Percentiles rank a stretch among this genome's conserved stretches.
Evolutionary conservation across 371 early-diverging fungal species (phyloP).

Genomic region (Lichtheimia ornata): DNA sequence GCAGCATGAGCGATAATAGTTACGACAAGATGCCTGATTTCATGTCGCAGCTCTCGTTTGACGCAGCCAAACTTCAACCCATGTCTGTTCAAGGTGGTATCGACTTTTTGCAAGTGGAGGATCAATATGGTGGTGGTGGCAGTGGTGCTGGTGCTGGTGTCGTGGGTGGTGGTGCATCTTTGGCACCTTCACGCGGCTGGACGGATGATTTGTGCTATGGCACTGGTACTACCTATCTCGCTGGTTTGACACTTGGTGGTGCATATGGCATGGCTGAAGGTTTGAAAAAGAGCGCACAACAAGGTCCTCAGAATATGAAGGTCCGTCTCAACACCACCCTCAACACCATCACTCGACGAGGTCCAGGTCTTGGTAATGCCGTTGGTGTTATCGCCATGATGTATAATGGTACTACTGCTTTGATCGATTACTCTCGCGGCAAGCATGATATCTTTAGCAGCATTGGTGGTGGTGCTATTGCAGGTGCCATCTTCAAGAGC

Average conservation of each 20-base stretch:
- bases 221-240: slow-evolving; percentile 79
- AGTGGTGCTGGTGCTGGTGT: slow-evolving; percentile 27
- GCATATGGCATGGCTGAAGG: slow-evolving; percentile 82
- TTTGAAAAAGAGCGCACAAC: slow-evolving; percentile 55
- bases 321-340: slow-evolving; percentile 82
- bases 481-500: slow-evolving; percentile 81
- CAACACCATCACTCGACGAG: slow-evolving; percentile 84
- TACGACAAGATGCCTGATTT: slow-evolving; percentile 60
- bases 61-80: slow-evolving; percentile 59
- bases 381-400: slow-evolving; percentile 82
- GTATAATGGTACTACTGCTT: slow-evolving; percentile 76
- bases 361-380: slow-evolving; percentile 86
- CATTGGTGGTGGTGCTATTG: slow-evolving; percentile 72
- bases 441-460: slow-evolving; percentile 68
- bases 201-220: slow-evolving; percentile 89
- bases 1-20: slow-evolving; percentile 30
- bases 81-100: slow-evolving; percentile 62
- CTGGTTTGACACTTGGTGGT: slow-evolving; percentile 81
- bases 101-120: slow-evolving; percentile 63
- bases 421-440: slow-evolving; percentile 67
- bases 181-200: slow-evolving; percentile 79
- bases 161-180: slow-evolving; percentile 33
- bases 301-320: slow-evolving; percentile 60
- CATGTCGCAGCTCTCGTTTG: slow-evolving; percentile 50
- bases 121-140: slow-evolving; percentile 26